A percentile compares a stretch with the other conserved stretches of the same genome.
Conservation (phyloP, 2,329 filamentous ascomycete genomes). For the Zymoseptoria tritici region DNA sequence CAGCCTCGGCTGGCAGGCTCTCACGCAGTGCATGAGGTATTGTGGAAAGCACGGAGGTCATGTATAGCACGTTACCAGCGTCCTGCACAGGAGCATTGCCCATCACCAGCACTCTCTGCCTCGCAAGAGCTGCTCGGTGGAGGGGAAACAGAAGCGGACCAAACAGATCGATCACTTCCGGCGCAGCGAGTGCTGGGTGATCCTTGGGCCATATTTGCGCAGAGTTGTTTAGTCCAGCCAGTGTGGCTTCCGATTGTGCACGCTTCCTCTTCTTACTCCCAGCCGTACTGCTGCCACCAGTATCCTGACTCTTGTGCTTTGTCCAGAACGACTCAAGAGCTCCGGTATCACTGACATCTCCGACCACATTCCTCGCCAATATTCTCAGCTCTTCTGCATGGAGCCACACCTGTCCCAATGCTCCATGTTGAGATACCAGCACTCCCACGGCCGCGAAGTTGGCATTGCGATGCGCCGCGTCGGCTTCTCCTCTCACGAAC, state of each 20-base stretch:
- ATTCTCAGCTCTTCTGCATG: constrained; percentile 70
- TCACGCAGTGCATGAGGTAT: constrained; percentile 69
- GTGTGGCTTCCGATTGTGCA: constrained; percentile 27
- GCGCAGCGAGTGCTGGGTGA: constrained; percentile 81
- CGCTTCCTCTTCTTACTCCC: constrained; percentile 21
- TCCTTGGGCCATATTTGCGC: constrained; percentile 54
- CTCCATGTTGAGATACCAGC: constrained; percentile 79
- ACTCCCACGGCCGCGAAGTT: constrained; percentile 89
- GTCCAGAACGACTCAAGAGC: constrained; percentile 77
- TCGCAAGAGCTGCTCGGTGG: constrained; percentile 74
- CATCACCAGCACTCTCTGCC: constrained; percentile 82
- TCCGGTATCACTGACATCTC: constrained; percentile 55
- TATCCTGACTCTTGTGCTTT: constrained; percentile 41
- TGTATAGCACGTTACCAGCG: constrained; percentile 82
- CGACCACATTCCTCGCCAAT: constrained; percentile 61
- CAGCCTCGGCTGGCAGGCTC: constrained; percentile 48
- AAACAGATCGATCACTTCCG: constrained; percentile 69
- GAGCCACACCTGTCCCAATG: constrained; percentile 80
- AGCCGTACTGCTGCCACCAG: constrained; percentile 29
- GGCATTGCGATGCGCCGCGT: constrained; percentile 74
- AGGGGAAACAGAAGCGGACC: constrained; percentile 89
- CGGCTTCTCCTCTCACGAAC: constrained; percentile 76
- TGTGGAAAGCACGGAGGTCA: constrained; percentile 86
- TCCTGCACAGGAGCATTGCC: constrained; percentile 77
- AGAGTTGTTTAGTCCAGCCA: constrained; percentile 54